A percentile compares a stretch with the other conserved stretches of the same genome.
phyloP scores from a whole-genome alignment of 2,329 filamentous ascomycete species.

The Aspergillus caelatus region DNA sequence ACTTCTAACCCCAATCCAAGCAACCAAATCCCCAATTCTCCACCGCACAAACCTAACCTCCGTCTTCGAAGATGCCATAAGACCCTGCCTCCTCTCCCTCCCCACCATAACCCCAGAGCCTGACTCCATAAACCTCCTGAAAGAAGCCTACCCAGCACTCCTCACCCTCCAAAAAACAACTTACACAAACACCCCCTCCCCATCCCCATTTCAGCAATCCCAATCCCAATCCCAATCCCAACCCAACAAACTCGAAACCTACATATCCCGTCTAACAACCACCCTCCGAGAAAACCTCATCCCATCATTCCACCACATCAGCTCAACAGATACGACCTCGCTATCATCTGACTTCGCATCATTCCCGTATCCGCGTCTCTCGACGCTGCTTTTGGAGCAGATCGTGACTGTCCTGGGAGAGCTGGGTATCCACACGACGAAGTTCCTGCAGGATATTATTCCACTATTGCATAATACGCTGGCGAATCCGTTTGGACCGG shows the following conservation, averaged over 20 bases:
- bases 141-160: slow-evolving; percentile 67
- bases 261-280: slow-evolving; percentile 28
- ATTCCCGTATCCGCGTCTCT: slow-evolving; percentile 51
- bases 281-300: slow-evolving; percentile 40
- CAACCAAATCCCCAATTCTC: slow-evolving; percentile 44
- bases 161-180: slow-evolving; percentile 57
- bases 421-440: slow-evolving; percentile 41
- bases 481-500: slow-evolving; percentile 67
- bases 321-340: slow-evolving; percentile 45
- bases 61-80: slow-evolving; percentile 49
- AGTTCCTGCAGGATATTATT: slow-evolving; percentile 62
- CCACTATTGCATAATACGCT: slow-evolving; percentile 68
- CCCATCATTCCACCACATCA: slow-evolving; percentile 49
- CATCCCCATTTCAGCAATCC: not conserved
- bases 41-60: slow-evolving; percentile 47
- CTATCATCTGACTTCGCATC: slow-evolving; percentile 46
- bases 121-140: slow-evolving; percentile 68
- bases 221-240: slow-evolving; percentile 19
- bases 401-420: slow-evolving; percentile 31
- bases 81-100: slow-evolving; percentile 72
- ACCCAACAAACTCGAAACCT: slow-evolving; percentile 27
- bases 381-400: slow-evolving; percentile 45
- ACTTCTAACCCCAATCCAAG: slow-evolving; percentile 38
- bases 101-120: slow-evolving; percentile 75
- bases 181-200: slow-evolving; percentile 34